Evolutionary conservation across 2,329 filamentous ascomycete genomes (phyloP), one percentile per base, ranked within the genome.

Genomic region (Fonsecaea monophora): DNA sequence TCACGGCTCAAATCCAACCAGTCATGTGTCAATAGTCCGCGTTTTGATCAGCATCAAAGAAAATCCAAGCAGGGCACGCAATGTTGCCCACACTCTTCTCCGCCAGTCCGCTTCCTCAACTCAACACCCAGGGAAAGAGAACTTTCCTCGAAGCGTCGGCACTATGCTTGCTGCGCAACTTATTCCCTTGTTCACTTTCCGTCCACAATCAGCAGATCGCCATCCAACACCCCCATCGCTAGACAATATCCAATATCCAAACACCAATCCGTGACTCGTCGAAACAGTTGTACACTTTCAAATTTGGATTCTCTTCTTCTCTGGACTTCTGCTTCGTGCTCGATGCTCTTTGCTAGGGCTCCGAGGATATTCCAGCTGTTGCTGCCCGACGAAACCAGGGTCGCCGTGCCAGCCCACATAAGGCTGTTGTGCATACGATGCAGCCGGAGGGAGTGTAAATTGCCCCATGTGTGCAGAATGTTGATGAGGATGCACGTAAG

Each of bases 341-440:
- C 70, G 65, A 65, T 69, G 64, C 38, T 69, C 71, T 55, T 72
- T 74, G 62, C 71, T 72, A 25, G 70, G 71, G 60, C 71, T 74
- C 58, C 67, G 48, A 13, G 67, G 60, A 53, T 72, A 73, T 38
- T 71, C 72, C n/a, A 73, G 32, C n/a, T 65, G 70, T 59, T 67
- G 67, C 50, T 68, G 65, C 15, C 66, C 57, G 15, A 30, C 60
- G 37, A 62, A 67, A 2, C 57, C 56, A 32, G 53, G 55, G 5
- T 68, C 67, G 40, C 53, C 60, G 21, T 68, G 66, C 69, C 71
- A 72, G 32, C 70, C 70, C 53, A 66, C 61, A 59, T 69, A 70
- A 30, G 60, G 64, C 32, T 68, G 68, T 45, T 70, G 70, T 34
- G 55, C 64, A 54, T 67, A 72, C 25, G 65, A 61, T n/a, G 64